Conservation (phyloP, 495 filamentous ascomycete genomes). For the Terfezia claveryi region DNA sequence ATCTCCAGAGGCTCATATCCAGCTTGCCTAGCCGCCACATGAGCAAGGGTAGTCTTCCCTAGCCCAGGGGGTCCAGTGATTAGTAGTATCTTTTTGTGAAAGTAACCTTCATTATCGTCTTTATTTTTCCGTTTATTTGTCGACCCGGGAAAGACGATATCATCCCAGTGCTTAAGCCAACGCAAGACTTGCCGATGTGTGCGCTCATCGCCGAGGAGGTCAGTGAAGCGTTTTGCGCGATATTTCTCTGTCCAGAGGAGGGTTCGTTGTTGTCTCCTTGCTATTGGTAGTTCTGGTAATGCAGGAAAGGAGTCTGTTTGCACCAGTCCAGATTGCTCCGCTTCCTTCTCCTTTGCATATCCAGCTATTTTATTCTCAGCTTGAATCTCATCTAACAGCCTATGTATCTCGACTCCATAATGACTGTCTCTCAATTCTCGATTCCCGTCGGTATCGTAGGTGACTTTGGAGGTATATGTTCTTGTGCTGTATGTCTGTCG, state of each 20-base stretch:
- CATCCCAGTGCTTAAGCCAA: conserved; percentile 89
- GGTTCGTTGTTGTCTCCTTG: conserved; percentile 10
- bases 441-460: background rate
- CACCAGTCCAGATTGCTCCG: background rate
- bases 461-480: background rate
- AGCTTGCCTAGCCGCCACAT: conserved; percentile 85
- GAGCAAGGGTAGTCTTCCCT: conserved; percentile 88
- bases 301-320: background rate
- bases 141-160: conserved; percentile 57
- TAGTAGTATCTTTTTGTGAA: conserved; percentile 68
- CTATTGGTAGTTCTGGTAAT: background rate
- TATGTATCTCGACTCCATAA: conserved; percentile 79
- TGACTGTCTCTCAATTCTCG: conserved; percentile 37
- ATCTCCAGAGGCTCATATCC: conserved; percentile 88
- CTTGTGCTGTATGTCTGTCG: background rate
- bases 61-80: conserved; percentile 78
- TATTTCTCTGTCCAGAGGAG: conserved; percentile 78
- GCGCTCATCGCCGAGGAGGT: conserved; percentile 80
- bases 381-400: conserved; percentile 27
- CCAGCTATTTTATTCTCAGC: conserved; percentile 25
- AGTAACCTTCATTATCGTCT: conserved; percentile 37
- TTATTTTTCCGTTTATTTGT: conserved; percentile 17
- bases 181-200: conserved; percentile 78
- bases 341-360: conserved; percentile 27
- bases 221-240: conserved; percentile 73